phyloP scores from a whole-genome alignment of 257 asterid genomes.

The Echium plantagineum region DNA sequence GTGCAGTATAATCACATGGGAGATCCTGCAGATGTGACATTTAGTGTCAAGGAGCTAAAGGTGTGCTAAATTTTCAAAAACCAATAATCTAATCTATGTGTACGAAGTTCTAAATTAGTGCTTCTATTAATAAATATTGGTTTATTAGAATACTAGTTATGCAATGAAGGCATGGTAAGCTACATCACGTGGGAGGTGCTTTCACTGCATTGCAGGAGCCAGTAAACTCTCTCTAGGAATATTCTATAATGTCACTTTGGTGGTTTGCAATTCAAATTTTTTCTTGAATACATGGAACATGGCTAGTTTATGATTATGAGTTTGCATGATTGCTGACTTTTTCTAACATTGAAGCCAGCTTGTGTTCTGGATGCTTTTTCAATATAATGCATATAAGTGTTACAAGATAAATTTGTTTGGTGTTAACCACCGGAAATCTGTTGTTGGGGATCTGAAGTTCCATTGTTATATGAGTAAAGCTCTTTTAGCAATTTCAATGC shows the following conservation, averaged over 20 bases:
- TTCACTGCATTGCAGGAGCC: not conserved
- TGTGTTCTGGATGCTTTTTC: not conserved
- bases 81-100: not conserved
- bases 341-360: not conserved
- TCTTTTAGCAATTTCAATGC: not conserved
- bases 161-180: not conserved
- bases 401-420: not conserved
- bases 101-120: not conserved
- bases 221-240: not conserved
- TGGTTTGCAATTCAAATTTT: not conserved
- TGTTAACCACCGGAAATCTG: not conserved
- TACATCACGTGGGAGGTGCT: too few relatives aligned
- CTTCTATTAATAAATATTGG: not conserved
- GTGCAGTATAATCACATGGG: slow-evolving; percentile 70
- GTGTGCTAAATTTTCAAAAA: slow-evolving; percentile 23
- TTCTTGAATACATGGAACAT: not conserved
- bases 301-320: not conserved
- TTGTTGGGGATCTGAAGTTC: not conserved
- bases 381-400: not conserved
- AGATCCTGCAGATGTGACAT: slow-evolving; percentile 87
- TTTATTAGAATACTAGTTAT: not conserved
- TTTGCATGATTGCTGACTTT: not conserved
- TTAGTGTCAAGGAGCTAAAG: slow-evolving; percentile 91
- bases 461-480: not conserved
- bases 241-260: not conserved